phyloP scores from a whole-genome alignment of 2,329 filamentous ascomycete genomes.

The Helicocarpus griseus region DNA sequence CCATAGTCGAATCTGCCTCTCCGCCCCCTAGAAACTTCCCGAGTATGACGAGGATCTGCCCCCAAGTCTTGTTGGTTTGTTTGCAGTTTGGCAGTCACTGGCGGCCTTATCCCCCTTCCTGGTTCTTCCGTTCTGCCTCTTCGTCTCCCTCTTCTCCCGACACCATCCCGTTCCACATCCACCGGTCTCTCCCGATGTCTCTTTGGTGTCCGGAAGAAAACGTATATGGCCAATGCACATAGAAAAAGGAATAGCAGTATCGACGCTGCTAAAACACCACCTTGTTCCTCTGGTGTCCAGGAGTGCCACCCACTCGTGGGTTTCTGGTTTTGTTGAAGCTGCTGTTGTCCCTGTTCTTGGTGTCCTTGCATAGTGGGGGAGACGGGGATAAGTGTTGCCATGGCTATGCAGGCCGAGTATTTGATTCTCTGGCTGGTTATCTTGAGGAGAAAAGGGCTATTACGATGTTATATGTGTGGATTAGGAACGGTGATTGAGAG shows the following conservation, averaged over 20 bases:
- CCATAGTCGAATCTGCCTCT: too few relatives aligned
- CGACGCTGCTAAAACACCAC: slow-evolving; percentile 19
- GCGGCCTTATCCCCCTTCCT: too few relatives aligned
- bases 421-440: too few relatives aligned
- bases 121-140: not conserved
- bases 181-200: not conserved
- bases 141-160: not conserved
- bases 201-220: not conserved
- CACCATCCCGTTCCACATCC: not conserved
- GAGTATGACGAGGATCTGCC: too few relatives aligned
- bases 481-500: too few relatives aligned
- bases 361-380: not conserved
- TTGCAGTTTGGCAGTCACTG: too few relatives aligned
- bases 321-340: not conserved
- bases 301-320: slow-evolving; percentile 13
- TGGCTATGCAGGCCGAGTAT: not conserved
- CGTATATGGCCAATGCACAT: slow-evolving; percentile 12
- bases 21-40: not conserved
- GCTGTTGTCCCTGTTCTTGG: not conserved
- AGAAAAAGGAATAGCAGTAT: slow-evolving; percentile 17
- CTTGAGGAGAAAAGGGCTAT: too few relatives aligned
- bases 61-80: too few relatives aligned
- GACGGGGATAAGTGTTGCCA: slow-evolving; percentile 1
- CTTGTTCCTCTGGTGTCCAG: slow-evolving; percentile 19
- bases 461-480: too few relatives aligned